Conservation (phyloP, 2,329 filamentous ascomycete genomes). For the Zymoseptoria tritici region DNA sequence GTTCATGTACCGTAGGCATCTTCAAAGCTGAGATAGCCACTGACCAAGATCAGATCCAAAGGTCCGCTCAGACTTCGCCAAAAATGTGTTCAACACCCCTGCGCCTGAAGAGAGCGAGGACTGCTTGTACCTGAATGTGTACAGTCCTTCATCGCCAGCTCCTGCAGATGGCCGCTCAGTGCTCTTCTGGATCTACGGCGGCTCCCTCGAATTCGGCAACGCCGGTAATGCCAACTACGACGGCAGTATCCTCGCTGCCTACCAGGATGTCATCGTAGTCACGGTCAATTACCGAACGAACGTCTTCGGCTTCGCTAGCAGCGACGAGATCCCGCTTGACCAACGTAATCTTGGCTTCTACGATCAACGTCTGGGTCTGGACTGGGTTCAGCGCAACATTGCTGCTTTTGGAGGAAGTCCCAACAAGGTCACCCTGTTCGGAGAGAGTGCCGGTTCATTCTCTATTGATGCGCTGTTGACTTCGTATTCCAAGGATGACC, state of each 20-base stretch:
- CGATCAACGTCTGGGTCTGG: constrained; percentile 31
- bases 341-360: constrained; percentile 32
- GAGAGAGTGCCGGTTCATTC: constrained; percentile 29
- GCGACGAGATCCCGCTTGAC: constrained; percentile 29
- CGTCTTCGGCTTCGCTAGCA: constrained; percentile 36
- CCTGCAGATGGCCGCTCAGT: constrained; percentile 25
- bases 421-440: constrained; percentile 32
- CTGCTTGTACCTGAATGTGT: constrained; percentile 31
- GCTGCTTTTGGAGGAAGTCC: constrained; percentile 31
- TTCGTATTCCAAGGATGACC: constrained; percentile 19
- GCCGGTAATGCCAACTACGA: constrained; percentile 26
- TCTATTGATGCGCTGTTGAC: constrained; percentile 29
- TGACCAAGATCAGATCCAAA: constrained; percentile 18
- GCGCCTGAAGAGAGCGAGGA: constrained; percentile 30
- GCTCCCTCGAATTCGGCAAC: constrained; percentile 26
- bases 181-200: constrained; percentile 32
- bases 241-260: constrained; percentile 27
- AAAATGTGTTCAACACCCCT: constrained; percentile 28
- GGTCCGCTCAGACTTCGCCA: constrained; percentile 23
- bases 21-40: not conserved
- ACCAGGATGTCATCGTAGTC: constrained; percentile 32
- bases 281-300: constrained; percentile 31
- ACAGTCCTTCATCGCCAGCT: constrained; percentile 24
- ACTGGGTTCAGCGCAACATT: constrained; percentile 35
- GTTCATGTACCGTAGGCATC: not conserved